phyloP scores from a whole-genome alignment of 805 yeast species.

The Metschnikowia cerradonensis region DNA sequence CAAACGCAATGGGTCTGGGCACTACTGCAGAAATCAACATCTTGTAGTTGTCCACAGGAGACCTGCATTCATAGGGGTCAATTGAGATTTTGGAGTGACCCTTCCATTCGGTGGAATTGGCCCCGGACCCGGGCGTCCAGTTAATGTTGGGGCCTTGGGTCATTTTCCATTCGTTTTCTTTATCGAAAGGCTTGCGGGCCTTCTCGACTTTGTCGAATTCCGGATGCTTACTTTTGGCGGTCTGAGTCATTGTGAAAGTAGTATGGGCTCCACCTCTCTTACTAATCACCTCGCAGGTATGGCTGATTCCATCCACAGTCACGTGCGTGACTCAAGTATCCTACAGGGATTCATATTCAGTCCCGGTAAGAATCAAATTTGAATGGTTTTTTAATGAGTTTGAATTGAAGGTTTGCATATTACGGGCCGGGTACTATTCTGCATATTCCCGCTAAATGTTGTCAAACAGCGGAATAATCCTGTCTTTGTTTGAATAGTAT shows the following conservation, averaged over 20 bases:
- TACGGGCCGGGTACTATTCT: no score
- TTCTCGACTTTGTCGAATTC: constrained; percentile 11
- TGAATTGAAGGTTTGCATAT: no score
- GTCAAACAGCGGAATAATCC: not conserved
- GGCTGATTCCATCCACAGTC: not conserved
- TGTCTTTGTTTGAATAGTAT: not conserved
- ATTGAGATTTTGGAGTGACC: constrained; percentile 41
- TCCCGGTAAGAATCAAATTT: no score
- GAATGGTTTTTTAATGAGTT: not conserved
- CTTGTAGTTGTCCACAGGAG: constrained; percentile 44
- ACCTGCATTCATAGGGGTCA: constrained; percentile 45
- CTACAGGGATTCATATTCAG: no score
- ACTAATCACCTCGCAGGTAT: not conserved
- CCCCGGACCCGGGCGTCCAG: constrained; percentile 50
- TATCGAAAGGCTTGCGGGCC: constrained; percentile 9
- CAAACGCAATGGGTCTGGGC: constrained; percentile 61
- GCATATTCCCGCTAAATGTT: no score
- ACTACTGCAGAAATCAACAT: constrained; percentile 48
- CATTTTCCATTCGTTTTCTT: constrained; percentile 11
- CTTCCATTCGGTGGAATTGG: constrained; percentile 43
- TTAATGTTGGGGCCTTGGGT: constrained; percentile 24
- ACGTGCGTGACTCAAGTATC: not conserved
- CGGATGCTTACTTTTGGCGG: constrained; percentile 7
- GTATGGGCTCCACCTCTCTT: not conserved
- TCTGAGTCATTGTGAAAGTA: not conserved